Conservation (phyloP, 148 eudicot species). For the Nyssa sinensis region DNA sequence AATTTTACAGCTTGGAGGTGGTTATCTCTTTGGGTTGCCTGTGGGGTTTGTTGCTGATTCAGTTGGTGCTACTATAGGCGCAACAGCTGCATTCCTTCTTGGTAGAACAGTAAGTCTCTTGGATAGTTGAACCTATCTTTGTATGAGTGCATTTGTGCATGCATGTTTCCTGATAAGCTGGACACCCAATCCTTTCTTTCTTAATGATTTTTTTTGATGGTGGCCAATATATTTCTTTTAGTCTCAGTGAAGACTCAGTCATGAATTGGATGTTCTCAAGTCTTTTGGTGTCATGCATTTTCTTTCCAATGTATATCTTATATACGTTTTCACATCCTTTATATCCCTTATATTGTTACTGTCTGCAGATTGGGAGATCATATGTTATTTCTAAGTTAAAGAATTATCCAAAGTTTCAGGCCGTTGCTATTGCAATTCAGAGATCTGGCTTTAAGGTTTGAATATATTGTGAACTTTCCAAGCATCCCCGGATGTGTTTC, state of each 20-base stretch:
- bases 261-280: neutral
- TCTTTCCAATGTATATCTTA: neutral
- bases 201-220: neutral
- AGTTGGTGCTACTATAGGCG: constrained; percentile 78
- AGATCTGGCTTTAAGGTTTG: constrained; percentile 16
- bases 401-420: constrained; percentile 22
- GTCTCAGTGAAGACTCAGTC: neutral
- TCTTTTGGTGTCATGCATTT: neutral
- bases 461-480: neutral
- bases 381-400: constrained; percentile 23
- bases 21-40: constrained; percentile 83
- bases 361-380: constrained; percentile 48
- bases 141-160: neutral
- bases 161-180: neutral
- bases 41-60: constrained; percentile 84
- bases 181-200: neutral
- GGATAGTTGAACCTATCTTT: constrained; percentile 3
- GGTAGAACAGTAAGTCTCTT: constrained; percentile 72
- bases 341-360: constrained; percentile 1
- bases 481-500: neutral
- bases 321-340: neutral
- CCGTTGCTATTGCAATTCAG: constrained; percentile 20
- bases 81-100: constrained; percentile 78
- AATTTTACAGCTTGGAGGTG: constrained; percentile 77
- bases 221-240: neutral